phyloP scores from a whole-genome alignment of 2,329 filamentous ascomycete species.

The Fusarium humuli region DNA sequence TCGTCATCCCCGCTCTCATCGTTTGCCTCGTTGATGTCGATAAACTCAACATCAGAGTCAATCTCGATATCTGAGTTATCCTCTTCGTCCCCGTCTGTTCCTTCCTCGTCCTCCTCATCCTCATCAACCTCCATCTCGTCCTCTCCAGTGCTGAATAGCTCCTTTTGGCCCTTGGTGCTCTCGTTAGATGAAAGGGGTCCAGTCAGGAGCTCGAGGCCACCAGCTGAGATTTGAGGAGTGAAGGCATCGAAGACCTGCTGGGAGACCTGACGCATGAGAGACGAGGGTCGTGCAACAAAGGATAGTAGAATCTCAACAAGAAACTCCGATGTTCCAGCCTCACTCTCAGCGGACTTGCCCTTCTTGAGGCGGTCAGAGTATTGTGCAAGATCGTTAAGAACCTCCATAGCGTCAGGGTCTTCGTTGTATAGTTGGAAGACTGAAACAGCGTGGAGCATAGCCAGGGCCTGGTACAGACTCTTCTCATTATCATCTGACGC shows the following conservation, averaged over 20 bases:
- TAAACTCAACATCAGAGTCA: slow-evolving; percentile 63
- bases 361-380: slow-evolving; percentile 76
- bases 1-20: slow-evolving; percentile 58
- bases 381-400: slow-evolving; percentile 83
- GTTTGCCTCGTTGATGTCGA: slow-evolving; percentile 58
- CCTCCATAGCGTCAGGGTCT: slow-evolving; percentile 84
- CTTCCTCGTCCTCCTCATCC: slow-evolving; percentile 55
- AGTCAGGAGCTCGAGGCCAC: slow-evolving; percentile 73
- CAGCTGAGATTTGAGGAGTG: slow-evolving; percentile 76
- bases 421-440: slow-evolving; percentile 92
- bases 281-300: slow-evolving; percentile 86
- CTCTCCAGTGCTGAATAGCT: slow-evolving; percentile 80
- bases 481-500: slow-evolving; percentile 52
- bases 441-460: slow-evolving; percentile 84
- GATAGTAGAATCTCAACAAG: slow-evolving; percentile 91
- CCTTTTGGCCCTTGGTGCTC: slow-evolving; percentile 83
- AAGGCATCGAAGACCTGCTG: slow-evolving; percentile 90
- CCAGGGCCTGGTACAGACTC: slow-evolving; percentile 71
- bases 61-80: slow-evolving; percentile 62
- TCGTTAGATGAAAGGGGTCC: slow-evolving; percentile 83
- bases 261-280: slow-evolving; percentile 85
- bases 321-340: slow-evolving; percentile 72
- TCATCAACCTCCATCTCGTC: slow-evolving; percentile 66
- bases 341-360: slow-evolving; percentile 57
- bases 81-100: slow-evolving; percentile 57